A percentile compares a stretch with the other conserved stretches of the same genome.
phyloP scores from a whole-genome alignment of 306 rosid genomes.

The Castanea mollissima region DNA sequence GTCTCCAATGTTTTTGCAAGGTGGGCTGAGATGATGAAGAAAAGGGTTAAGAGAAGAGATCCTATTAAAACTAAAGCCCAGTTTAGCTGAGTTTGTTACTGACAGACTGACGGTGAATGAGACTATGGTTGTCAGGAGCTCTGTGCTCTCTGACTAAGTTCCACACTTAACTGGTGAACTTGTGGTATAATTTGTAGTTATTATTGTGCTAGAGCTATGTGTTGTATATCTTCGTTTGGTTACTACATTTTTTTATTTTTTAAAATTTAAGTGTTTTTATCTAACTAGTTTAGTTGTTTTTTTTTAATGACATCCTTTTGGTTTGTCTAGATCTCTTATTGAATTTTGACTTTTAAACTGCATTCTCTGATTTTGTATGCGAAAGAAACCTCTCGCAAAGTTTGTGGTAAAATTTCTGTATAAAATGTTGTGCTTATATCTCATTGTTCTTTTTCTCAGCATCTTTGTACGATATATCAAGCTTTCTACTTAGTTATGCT shows the following conservation, averaged over 20 bases:
- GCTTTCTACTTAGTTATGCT: too few relatives aligned
- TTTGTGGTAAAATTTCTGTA: too few relatives aligned
- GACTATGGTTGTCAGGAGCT: not conserved
- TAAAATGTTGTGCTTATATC: too few relatives aligned
- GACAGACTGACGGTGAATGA: not conserved
- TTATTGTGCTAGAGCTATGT: not conserved
- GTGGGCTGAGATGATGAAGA: slow-evolving; percentile 82
- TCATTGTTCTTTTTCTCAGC: too few relatives aligned
- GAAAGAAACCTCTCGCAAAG: too few relatives aligned
- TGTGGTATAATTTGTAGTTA: not conserved
- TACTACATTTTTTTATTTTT: not conserved
- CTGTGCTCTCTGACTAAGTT: not conserved
- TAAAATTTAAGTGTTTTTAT: not conserved
- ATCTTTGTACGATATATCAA: too few relatives aligned
- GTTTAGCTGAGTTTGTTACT: slow-evolving; percentile 20
- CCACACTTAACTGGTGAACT: not conserved
- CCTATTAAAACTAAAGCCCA: slow-evolving; percentile 15
- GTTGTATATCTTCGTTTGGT: not conserved
- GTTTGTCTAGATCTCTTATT: not conserved
- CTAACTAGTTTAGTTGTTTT: not conserved
- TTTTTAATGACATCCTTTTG: not conserved
- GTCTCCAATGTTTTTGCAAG: slow-evolving; percentile 62
- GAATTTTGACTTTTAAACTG: not conserved
- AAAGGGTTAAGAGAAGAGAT: slow-evolving; percentile 49
- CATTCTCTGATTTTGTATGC: not conserved